These are phyloP conservation scores for Fusarium brachygibbosum DNA, from an alignment of 2,329 filamentous ascomycete species.

Conservation along the genomic window DNA sequence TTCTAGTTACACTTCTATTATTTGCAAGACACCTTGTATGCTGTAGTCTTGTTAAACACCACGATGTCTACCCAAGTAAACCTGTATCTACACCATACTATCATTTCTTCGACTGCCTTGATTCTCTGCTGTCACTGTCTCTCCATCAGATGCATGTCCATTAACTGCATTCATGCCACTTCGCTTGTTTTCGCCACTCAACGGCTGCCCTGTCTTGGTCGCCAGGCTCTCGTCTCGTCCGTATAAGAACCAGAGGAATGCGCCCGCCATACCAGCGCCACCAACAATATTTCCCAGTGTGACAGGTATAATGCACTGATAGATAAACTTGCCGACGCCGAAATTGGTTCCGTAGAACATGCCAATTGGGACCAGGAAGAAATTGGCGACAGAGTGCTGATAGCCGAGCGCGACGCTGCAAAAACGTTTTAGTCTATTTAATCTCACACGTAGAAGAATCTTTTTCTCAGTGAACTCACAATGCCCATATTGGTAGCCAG, in stretches of 20 bases:
- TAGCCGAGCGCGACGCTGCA: not conserved
- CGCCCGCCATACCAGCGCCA: not conserved
- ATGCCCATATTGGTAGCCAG: not conserved
- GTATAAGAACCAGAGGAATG: conserved; percentile 4
- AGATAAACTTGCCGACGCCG: not conserved
- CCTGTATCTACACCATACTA: not conserved
- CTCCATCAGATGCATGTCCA: not conserved
- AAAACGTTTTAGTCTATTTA: too few species aligned
- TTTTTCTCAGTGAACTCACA: not conserved
- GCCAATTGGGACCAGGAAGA: not conserved
- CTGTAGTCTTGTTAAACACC: not conserved
- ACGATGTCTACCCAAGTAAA: not conserved
- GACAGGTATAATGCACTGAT: not conserved
- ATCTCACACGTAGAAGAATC: too few species aligned
- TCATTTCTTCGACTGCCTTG: not conserved
- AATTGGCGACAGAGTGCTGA: conserved; percentile 2
- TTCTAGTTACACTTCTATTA: too few species aligned
- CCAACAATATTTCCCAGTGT: not conserved
- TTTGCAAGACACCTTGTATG: too few species aligned
- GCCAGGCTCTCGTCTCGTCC: not conserved
- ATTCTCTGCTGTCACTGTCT: not conserved
- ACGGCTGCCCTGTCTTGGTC: not conserved
- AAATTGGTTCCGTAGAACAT: conserved; percentile 1
- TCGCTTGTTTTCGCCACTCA: not conserved
- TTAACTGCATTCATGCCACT: not conserved